These are phyloP conservation scores for Coccomyxa sp. DNA, from an alignment of 139 green algal genomes.

Conservation along the genomic window DNA sequence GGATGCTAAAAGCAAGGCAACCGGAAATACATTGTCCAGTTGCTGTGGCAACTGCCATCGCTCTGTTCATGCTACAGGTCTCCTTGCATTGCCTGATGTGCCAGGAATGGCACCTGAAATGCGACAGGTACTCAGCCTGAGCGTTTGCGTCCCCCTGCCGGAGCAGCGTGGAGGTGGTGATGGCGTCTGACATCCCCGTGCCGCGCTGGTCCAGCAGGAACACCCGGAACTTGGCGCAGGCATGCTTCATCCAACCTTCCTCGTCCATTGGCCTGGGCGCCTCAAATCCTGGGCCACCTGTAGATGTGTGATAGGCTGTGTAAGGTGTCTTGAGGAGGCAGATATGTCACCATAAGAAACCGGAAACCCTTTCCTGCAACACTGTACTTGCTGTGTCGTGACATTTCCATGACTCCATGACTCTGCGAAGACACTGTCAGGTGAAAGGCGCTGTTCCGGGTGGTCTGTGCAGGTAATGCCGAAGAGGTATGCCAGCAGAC, in stretches of 20 bases:
- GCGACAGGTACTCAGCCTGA: conserved; percentile 77
- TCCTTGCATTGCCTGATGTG: background rate
- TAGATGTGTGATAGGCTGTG: background rate
- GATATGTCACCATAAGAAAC: background rate
- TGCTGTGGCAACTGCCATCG: too few relatives aligned
- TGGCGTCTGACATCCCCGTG: conserved; percentile 58
- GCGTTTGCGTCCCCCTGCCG: conserved; percentile 35
- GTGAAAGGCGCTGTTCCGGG: background rate
- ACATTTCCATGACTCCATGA: background rate
- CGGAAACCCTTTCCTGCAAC: background rate
- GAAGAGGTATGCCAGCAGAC: background rate
- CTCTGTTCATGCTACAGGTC: background rate
- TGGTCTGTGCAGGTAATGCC: background rate
- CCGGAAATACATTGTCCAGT: too few relatives aligned
- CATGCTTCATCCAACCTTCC: conserved; percentile 77
- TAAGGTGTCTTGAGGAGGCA: background rate
- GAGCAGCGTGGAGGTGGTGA: conserved; percentile 63
- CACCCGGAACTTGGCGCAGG: conserved; percentile 64
- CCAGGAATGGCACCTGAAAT: conserved; percentile 36
- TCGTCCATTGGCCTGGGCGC: conserved; percentile 56
- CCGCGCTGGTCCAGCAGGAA: conserved; percentile 88
- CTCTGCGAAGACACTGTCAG: background rate
- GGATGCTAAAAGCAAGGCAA: too few relatives aligned
- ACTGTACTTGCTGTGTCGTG: background rate
- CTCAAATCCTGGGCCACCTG: conserved; percentile 88